Evolutionary conservation across 2,329 filamentous ascomycete genomes (phyloP).

Genomic region (Botrytis paeoniae): DNA sequence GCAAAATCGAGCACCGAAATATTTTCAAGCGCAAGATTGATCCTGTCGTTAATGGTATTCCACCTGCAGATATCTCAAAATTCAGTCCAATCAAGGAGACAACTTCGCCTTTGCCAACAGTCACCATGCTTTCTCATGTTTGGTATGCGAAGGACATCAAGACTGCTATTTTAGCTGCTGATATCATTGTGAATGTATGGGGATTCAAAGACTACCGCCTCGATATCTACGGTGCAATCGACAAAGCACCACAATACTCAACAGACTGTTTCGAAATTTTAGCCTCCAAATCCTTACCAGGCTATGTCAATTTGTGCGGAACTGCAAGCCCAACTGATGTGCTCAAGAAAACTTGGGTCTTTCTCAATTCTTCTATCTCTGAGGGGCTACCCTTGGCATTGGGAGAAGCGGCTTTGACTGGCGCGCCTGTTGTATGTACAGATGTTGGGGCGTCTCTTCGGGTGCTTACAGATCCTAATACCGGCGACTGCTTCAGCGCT

Average conservation of each 20-base stretch:
- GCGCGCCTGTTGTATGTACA: slow-evolving; percentile 54
- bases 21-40: slow-evolving; percentile 59
- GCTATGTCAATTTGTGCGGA: slow-evolving; percentile 39
- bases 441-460: slow-evolving; percentile 55
- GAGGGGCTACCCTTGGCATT: slow-evolving; percentile 55
- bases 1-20: slow-evolving; percentile 54
- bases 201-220: slow-evolving; percentile 63
- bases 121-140: slow-evolving; percentile 63
- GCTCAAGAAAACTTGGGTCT: slow-evolving; percentile 47
- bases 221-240: slow-evolving; percentile 61
- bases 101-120: slow-evolving; percentile 56
- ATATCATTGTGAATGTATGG: slow-evolving; percentile 64
- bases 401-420: slow-evolving; percentile 55
- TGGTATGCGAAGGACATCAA: slow-evolving; percentile 59
- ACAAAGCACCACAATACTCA: slow-evolving; percentile 59
- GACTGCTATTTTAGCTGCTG: slow-evolving; percentile 59
- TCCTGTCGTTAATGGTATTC: slow-evolving; percentile 62
- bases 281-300: slow-evolving; percentile 34
- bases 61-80: slow-evolving; percentile 50
- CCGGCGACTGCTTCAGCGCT: slow-evolving; percentile 52
- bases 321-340: slow-evolving; percentile 44
- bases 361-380: slow-evolving; percentile 55
- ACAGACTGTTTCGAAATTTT: slow-evolving; percentile 51
- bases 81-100: slow-evolving; percentile 59
- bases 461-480: slow-evolving; percentile 53